Base-by-base conservation (phyloP, 306 rosid species). In the Macrotyloma uniflorum region DNA sequence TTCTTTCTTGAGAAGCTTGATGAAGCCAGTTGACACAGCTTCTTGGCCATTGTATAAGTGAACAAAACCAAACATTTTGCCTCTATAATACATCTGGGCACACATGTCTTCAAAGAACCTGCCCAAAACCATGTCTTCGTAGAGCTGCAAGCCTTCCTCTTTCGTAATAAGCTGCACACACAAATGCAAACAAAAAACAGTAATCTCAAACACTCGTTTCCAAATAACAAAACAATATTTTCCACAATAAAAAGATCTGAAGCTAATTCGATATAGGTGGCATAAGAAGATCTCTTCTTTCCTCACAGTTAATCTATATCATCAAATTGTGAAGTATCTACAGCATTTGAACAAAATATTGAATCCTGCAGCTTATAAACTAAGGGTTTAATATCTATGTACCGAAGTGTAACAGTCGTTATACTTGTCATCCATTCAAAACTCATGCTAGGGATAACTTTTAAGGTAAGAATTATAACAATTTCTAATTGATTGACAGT, bases 41-140 rank as follows among this genome's bases (percentile, higher is more conserved):
- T 93, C 98, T 83, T 93, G 98, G 75, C 98, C 98, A 80, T 93
- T 93, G 87, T 93, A 93, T 82, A 93, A 91, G 75, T 93, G 98
- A 80, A 93, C 98, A 6, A 93, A 93, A 57, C 98, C 98, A 33
- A 93, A 93, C 97, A 91, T 91, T 79, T 93, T 93, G 28, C 98
- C 98, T 73, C 98, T 79, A 76, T 93, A 93, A 80, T 93, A 93
- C 98, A 93, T 93, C 90, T 93, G 96, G 50, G 98, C 98, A 81
- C 98, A 93, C 98, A 89, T 93, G 79, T 91, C 98, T 80, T 93
- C 98, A 75, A 93, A 93, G 73, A 80, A 20, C 82, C 98, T 89
- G 36, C 98, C 98, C 73, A 91, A 87, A 22, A 88, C 10, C 98
- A 93, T 88, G 87, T 93, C 98, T 82, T 93, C 98, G 46, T 87